Base-by-base conservation (phyloP, 805 yeast genomes). In the Yamadazyma tumulicola region DNA sequence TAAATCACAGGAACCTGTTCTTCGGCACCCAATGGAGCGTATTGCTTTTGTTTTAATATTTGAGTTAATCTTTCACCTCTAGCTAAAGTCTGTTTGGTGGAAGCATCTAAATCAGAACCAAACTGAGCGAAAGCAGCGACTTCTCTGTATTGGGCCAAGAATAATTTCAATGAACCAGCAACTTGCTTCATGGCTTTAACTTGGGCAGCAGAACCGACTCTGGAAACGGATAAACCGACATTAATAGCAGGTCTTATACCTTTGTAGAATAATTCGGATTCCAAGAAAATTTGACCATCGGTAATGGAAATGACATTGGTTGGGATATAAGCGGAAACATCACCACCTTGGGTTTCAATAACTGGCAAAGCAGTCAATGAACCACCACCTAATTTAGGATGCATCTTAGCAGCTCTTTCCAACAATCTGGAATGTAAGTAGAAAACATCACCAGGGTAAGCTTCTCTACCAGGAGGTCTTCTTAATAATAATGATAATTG, bases 31-130 rank as follows among this genome's bases (percentile, higher is more conserved):
- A 91, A 75, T 69, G 99, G 99, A 59, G 83, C 60, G 80, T 81
- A 87, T 80, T 93, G 99, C 72, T 81, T 85, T 80, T 93, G 99
- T 77, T 91, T 89, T 72, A 93, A 82, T 71, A 93, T 77, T 78
- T 89, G 97, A 59, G 98, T 93, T 66, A 93, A 85, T 80, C 99
- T 91, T 84, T 93, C 98, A 88, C 99, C 99, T 85, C 99, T 89
- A 61, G 77, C 75, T 70, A 93, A 82, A 63, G 98, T 93, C 78
- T 88, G 97, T 79, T 91, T 93, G 73, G 99, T 93, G 44, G 97
- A 88, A 57, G 99, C 97, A 74, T 93, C 99, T 71, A 93, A 81
- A 75, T 93, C 99, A 56, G 99, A 93, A 83, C 99, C 99, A 81
- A 93, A 93, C 81, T 93, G 99, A 61, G 99, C 98, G 73, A 93